Percentiles rank a stretch among this genome's conserved stretches.
Evolutionary conservation across 371 early-diverging fungal genomes (phyloP).

Genomic region (Mortierella sp.): DNA sequence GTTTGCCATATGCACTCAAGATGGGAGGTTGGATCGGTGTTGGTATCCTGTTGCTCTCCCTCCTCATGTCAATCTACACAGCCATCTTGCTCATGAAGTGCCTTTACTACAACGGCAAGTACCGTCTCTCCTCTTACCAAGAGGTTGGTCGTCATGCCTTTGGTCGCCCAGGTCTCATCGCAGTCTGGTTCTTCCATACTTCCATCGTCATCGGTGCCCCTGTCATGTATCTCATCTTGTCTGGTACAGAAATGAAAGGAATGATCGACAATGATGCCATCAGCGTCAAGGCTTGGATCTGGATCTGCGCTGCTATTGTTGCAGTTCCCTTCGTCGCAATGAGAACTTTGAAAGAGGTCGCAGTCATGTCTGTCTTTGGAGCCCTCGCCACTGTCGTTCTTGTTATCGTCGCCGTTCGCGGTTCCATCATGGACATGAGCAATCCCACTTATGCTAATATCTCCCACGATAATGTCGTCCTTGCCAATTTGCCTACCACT

Average conservation of each 20-base stretch:
- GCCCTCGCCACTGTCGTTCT: slow-evolving; percentile 64
- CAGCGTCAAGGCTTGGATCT: slow-evolving; percentile 61
- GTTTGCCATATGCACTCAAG: slow-evolving; percentile 85
- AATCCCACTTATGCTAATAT: slow-evolving; percentile 47
- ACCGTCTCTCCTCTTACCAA: slow-evolving; percentile 50
- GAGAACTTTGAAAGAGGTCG: slow-evolving; percentile 70
- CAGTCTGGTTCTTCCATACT: slow-evolving; percentile 65
- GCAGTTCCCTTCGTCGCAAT: slow-evolving; percentile 65
- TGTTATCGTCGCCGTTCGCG: slow-evolving; percentile 55
- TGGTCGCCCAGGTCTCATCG: slow-evolving; percentile 44
- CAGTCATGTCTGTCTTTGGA: slow-evolving; percentile 71
- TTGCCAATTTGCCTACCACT: slow-evolving; percentile 67
- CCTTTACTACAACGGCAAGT: slow-evolving; percentile 69
- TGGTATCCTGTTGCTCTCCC: slow-evolving; percentile 75
- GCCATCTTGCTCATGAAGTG: slow-evolving; percentile 78
- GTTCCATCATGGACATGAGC: slow-evolving; percentile 48
- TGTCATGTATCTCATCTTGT: slow-evolving; percentile 66
- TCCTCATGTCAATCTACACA: slow-evolving; percentile 78
- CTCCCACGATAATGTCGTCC: slow-evolving; percentile 61
- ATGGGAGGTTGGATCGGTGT: slow-evolving; percentile 88
- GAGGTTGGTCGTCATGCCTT: slow-evolving; percentile 58
- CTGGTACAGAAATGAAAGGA: slow-evolving; percentile 62
- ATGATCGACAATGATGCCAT: slow-evolving; percentile 20
- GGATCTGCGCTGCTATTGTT: slow-evolving; percentile 60
- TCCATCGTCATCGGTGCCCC: slow-evolving; percentile 68